Evolutionary conservation across 371 early-diverging fungal species (phyloP).

Genomic region (Mortierella sp.): DNA sequence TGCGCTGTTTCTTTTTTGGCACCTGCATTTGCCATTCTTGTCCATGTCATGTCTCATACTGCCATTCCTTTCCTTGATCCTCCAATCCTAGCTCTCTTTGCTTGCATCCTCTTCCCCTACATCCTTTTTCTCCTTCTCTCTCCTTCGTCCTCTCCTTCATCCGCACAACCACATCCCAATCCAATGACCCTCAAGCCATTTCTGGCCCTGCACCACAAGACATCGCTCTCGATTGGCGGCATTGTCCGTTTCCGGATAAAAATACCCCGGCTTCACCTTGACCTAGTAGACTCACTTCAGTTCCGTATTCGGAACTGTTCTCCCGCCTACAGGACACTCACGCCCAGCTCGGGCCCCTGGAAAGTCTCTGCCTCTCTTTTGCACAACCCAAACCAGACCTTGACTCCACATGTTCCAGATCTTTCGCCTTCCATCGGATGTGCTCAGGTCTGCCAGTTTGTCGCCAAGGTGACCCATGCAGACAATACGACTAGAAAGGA

Average conservation of each 20-base stretch:
- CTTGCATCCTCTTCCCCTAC: too few species aligned
- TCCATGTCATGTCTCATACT: background rate
- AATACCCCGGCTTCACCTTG: conserved; percentile 11
- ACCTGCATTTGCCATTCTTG: background rate
- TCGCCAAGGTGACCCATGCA: conserved; percentile 12
- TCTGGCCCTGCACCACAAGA: conserved; percentile 29
- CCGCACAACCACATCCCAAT: background rate
- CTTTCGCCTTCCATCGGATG: conserved; percentile 39
- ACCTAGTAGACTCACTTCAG: conserved; percentile 26
- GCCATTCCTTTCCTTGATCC: conserved; percentile 5
- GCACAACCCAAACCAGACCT: conserved; percentile 29
- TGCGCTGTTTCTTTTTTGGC: conserved; percentile 1
- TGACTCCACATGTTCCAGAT: conserved; percentile 21
- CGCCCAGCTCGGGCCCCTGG: conserved; percentile 49
- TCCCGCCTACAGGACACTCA: conserved; percentile 34
- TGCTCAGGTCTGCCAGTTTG: conserved; percentile 29
- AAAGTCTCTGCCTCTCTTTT: conserved; percentile 35
- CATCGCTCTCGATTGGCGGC: conserved; percentile 42
- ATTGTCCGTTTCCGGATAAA: conserved; percentile 47
- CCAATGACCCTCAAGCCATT: conserved; percentile 33
- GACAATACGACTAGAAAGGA: background rate
- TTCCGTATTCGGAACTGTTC: conserved; percentile 41
- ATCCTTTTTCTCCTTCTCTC: background rate
- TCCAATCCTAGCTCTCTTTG: background rate
- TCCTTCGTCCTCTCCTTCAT: background rate